Evolutionary conservation across 2,329 filamentous ascomycete species (phyloP), one percentile per base, ranked within the genome.

Genomic region (Fusarium setosum): DNA sequence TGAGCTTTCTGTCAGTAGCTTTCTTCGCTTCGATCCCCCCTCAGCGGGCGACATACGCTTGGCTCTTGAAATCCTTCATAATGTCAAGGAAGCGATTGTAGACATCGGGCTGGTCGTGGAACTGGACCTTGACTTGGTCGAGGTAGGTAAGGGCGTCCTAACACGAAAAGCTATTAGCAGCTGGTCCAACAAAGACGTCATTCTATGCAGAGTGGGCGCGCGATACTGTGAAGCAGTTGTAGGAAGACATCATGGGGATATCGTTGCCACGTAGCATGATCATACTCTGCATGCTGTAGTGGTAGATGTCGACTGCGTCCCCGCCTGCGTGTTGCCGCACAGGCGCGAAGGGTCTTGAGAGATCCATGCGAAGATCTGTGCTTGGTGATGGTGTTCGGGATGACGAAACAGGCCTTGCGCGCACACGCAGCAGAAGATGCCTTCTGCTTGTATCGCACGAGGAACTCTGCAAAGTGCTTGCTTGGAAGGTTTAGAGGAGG

Each of bases 21-120:
- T 11, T 21, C 9, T 15, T 17, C 10, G 12, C 2, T 18, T 38
- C 13, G 23, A 13, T 41, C 53, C 24, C 40, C 9, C 10, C n/a
- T 17, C 12, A 24, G 4, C 23, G 37, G 44, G 17, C 20, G 55
- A 86, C 91, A 81, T 83, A 94, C 88, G 94, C 94, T 80, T 97
- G 95, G 72, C 94, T 97, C 80, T 99, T 99, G 78, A 99, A 99
- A 72, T 99, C 96, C 75, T 99, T 99, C 96, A 99, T 99, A 47
- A 99, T 99, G 72, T 99, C 96, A 42, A 99, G 82, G 72, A 99
- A 98, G 34, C 92, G 86, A 74, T 98, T 98, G 74, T 99, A 99
- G 1, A 99, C 96, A 77, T 98, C 95, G 5, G 96, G 94, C 69
- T 97, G 94, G 65, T 98, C 95, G 61, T 94, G 92, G 71, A 99